phyloP scores from a whole-genome alignment of 352 stramenopile genomes.

The Pythium rhizo-oryzae region DNA sequence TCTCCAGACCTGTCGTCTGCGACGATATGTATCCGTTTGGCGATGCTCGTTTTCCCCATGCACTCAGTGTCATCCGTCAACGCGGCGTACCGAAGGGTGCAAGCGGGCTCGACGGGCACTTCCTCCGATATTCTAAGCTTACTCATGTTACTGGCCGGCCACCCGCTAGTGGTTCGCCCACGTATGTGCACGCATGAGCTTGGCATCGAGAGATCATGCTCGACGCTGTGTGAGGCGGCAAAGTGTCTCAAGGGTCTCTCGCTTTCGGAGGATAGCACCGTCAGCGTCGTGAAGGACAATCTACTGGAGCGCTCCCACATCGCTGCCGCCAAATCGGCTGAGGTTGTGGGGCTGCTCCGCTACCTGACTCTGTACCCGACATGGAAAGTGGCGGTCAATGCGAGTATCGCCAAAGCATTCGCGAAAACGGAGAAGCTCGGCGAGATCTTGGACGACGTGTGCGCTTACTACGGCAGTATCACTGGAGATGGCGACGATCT shows the following conservation, averaged over 20 bases:
- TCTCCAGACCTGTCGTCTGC: conserved; percentile 63
- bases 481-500: conserved; percentile 26
- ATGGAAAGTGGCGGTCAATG: conserved; percentile 82
- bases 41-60: conserved; percentile 82
- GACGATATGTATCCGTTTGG: conserved; percentile 81
- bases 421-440: conserved; percentile 48
- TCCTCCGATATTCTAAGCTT: conserved; percentile 22
- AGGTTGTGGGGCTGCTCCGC: conserved; percentile 64
- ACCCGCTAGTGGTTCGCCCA: conserved; percentile 63
- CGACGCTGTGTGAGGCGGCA: conserved; percentile 58
- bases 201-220: conserved; percentile 71
- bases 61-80: conserved; percentile 81
- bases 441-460: conserved; percentile 67
- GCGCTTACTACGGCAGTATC: conserved; percentile 65
- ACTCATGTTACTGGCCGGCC: conserved; percentile 67
- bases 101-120: conserved; percentile 30
- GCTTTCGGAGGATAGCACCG: conserved; percentile 28
- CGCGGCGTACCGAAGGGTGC: conserved; percentile 22
- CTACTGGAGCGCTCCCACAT: conserved; percentile 57
- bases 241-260: conserved; percentile 65
- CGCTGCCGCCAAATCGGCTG: conserved; percentile 57
- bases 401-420: conserved; percentile 56
- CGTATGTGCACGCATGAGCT: conserved; percentile 82
- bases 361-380: conserved; percentile 79
- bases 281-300: conserved; percentile 33